Base-by-base conservation (phyloP, 2,329 filamentous ascomycete species). In the Coniochaeta sp. region DNA sequence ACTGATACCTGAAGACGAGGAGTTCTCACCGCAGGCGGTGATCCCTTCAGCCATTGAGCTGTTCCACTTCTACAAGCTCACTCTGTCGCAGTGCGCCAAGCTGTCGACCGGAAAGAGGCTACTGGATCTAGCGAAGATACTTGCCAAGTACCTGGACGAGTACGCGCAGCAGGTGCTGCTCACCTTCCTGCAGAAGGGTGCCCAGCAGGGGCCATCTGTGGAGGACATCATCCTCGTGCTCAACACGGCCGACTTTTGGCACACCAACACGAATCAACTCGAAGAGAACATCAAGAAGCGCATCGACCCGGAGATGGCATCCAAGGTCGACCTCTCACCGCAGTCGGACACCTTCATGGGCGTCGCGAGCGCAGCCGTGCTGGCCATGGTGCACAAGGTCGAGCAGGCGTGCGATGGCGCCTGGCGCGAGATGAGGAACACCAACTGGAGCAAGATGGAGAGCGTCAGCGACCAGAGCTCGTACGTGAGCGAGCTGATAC, bases 211-310 rank as follows among this genome's bases (percentile, higher is more conserved):
- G 0, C 73, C 80, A 2, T 69, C 75, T 3, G 62, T 94, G 2
- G 85, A 96, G 61, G 87, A 96, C 56, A 81, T 88, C 3, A 80
- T 96, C 13, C 74, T 95, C 3, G 91, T 97, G 1, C 76, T 99
- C 47, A 99, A 99, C 65, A 97, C 94, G 1, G 92, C 94, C 1
- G 94, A 99, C 64, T 99, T 97, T 67, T 99, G 94, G 81, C 92
- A 96, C 64, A 83, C 83, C 24, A 97, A 95, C 27, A 94, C 91
- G 48, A 91, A 85, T 47, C 92, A 97, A 64, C 77, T 99, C 1
- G 92, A 97, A 66, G 91, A 97, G 61, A 96, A 89, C 67, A 91
- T 99, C 68, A 92, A 90, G 70, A 86, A 88, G 60, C 83, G 91
- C 9, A 91, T 99, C 56, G 94, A 97, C 57, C 76, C 81, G 45